Evolutionary conservation across 1,284 basidiomycete genomes (phyloP), one percentile per base, ranked within the genome.

Genomic region (Puccinia horiana): DNA sequence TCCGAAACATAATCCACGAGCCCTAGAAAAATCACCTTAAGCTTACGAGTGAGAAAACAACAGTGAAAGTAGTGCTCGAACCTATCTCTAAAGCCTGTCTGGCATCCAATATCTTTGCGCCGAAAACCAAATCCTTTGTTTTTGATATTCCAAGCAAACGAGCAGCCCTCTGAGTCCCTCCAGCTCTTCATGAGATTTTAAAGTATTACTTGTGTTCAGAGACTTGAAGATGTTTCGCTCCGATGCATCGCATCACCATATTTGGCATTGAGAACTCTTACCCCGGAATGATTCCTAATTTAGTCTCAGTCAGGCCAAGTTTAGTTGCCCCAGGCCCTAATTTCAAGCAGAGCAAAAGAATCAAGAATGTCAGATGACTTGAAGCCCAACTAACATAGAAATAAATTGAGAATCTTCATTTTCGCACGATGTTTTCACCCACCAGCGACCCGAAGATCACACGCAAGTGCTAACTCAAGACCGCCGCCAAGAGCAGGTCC

Each of bases 401-500:
- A 35, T 26, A 58, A 58, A 58, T 8, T 8, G 26, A 29, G n/a
- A 23, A 40, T 40, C 8, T 29, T 8, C n/a, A 58, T 52, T 5
- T 52, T 65, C 42, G 37, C 16, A 47, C 4, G 8, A 65, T 44
- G 35, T 79, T 35, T 73, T 61, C 11, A 70, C 69, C 20, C 85
- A 93, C 93, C 92, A 81, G 93, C 94, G 26, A 96, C 92, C 23
- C 95, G 90, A 84, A 98, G 87, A 88, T 97, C 95, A 88, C 94
- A 95, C 1, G 93, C 92, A 77, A 97, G 89, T 81, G 92, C 90
- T 79, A 97, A 88, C 87, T 98, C 95, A 44, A 96, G 89, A 1
- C 95, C 95, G 35, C 95, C 95, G 12, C 95, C 95, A 9, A 98
- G 90, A 1, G 95, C 95, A 42, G 94, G 93, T 0, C 96, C 96